phyloP scores from a whole-genome alignment of 371 early-diverging fungal genomes.

The Mortierella sp. region DNA sequence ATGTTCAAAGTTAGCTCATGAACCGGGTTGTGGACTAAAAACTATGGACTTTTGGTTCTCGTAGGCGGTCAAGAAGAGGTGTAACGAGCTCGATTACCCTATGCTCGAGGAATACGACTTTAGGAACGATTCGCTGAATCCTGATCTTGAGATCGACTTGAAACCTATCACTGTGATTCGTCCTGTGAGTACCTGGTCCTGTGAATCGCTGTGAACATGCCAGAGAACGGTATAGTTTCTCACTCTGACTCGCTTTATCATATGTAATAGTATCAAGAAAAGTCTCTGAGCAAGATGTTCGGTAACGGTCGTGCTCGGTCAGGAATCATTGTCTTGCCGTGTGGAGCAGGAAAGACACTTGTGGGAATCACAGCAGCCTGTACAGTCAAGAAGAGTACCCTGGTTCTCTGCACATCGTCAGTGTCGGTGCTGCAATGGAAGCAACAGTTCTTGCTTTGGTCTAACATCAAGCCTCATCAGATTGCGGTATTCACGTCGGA shows the following conservation, averaged over 20 bases:
- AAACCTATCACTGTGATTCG: constrained; percentile 97
- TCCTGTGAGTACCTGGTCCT: constrained; percentile 57
- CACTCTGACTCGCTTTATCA: not conserved
- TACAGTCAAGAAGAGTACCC: constrained; percentile 96
- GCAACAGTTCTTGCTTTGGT: constrained; percentile 96
- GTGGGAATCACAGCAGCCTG: constrained; percentile 99
- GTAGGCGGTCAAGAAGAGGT: constrained; percentile 89
- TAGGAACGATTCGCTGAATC: constrained; percentile 88
- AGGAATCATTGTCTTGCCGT: constrained; percentile 99
- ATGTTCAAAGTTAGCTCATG: no score
- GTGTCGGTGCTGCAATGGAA: constrained; percentile 99
- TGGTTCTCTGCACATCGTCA: constrained; percentile 98
- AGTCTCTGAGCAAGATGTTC: constrained; percentile 99
- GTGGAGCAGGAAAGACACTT: constrained; percentile 99
- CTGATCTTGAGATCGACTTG: constrained; percentile 94
- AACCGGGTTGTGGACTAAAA: not conserved
- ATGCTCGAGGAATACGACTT: constrained; percentile 99
- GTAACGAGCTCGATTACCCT: constrained; percentile 97
- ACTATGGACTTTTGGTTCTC: not conserved
- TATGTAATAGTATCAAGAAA: constrained; percentile 90
- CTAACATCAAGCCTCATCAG: constrained; percentile 91
- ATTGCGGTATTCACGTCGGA: constrained; percentile 98
- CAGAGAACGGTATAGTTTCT: not conserved
- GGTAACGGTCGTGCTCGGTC: constrained; percentile 97
- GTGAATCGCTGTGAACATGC: not conserved